Base-by-base conservation (phyloP, 1,284 basidiomycete genomes). In the Apiotrichum mycotoxinovorans region DNA sequence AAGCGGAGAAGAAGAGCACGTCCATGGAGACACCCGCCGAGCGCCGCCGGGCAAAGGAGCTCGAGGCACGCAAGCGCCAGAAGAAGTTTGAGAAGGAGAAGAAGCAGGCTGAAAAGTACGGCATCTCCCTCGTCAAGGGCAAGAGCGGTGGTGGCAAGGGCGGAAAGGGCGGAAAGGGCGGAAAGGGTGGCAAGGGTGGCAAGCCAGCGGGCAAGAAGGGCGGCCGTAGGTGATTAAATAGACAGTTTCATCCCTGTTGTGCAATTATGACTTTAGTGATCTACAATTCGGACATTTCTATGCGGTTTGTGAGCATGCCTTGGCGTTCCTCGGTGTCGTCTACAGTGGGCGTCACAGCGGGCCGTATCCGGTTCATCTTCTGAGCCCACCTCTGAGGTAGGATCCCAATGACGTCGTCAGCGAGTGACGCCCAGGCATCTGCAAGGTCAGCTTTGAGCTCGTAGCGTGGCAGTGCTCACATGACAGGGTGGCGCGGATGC, bases 81-180 rank as follows among this genome's bases (percentile, higher is more conserved):
- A 65, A 73, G 51, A 76, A 74, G 64, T 49, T 72, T 40, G 73
- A 73, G 15, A 68, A 71, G 66, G 71, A 73, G 58, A 56, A 72
- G 41, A 66, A 69, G 40, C 53, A 55, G 27, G 57, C 54, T 1
- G 57, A 52, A 26, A 51, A 55, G 42, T 51, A n/a, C 40, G 40
- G 40, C 33, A 40, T 25, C 37, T 30, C 26, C 22, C 55, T 12
- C 20, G 48, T 60, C 42, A 65, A 61, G 55, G 51, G 54, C 54
- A 56, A 51, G 51, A 26, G 23, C 25, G 48, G 38, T n/a, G 37
- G 45, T 12, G 50, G 27, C 15, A 58, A 58, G 56, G 60, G 66
- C 46, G 62, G 58, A 5, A 60, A 61, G 57, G 56, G 61, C 10
- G 54, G 58, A 30, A 66, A 61, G 62, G 51, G 54, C 18, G 49